Conservation (phyloP, 768 basidiomycete species). For the Boletus rubroflammeus region DNA sequence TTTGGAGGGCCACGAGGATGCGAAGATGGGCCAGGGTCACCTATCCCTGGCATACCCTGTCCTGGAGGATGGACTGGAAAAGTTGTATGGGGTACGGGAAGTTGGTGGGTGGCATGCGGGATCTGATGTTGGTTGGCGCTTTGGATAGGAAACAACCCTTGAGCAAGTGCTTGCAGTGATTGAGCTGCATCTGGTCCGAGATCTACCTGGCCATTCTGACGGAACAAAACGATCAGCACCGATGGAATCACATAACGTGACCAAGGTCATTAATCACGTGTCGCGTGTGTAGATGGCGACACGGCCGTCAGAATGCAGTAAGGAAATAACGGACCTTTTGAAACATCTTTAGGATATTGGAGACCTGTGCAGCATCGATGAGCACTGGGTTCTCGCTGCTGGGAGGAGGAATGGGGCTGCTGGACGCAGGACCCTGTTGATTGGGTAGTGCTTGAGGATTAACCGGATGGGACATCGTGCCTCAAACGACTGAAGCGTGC, state of each 20-base stretch:
- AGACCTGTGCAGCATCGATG: constrained; percentile 55
- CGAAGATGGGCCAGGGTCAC: constrained; percentile 69
- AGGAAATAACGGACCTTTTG: constrained; percentile 44
- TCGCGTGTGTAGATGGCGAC: constrained; percentile 2
- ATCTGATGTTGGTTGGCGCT: constrained; percentile 30
- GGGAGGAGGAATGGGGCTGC: constrained; percentile 10
- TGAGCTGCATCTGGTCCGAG: constrained; percentile 62
- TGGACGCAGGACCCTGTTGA: constrained; percentile 9
- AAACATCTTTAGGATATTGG: constrained; percentile 57
- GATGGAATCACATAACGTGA: constrained; percentile 18
- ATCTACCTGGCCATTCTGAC: constrained; percentile 46
- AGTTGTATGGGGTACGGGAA: constrained; percentile 41
- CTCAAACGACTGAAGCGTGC: neutral
- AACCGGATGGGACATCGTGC: constrained; percentile 13
- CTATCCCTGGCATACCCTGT: constrained; percentile 48
- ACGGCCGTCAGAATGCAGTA: neutral
- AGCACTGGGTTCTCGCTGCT: constrained; percentile 5
- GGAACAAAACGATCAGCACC: constrained; percentile 1
- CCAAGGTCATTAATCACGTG: constrained; percentile 26
- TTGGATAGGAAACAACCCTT: constrained; percentile 34
- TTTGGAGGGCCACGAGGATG: constrained; percentile 68
- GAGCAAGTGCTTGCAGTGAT: constrained; percentile 51
- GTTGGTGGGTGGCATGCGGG: constrained; percentile 21
- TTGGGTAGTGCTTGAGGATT: constrained; percentile 12
- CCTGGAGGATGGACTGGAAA: constrained; percentile 23